These are phyloP conservation scores for Ophiostoma quercus DNA, from an alignment of 2,329 filamentous ascomycete species.

Conservation along the genomic window DNA sequence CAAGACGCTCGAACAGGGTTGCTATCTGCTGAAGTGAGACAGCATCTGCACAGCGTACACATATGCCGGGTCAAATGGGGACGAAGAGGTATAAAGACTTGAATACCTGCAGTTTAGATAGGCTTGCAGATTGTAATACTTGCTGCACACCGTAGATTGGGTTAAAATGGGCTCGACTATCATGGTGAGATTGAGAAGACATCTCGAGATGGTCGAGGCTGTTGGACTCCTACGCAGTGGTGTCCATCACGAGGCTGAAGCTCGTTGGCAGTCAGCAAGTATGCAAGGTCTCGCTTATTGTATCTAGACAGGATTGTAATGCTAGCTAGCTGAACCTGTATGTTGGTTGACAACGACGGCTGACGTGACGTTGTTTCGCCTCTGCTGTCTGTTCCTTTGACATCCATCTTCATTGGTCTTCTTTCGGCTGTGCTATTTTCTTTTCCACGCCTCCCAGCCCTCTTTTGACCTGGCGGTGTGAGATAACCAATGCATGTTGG, in stretches of 20 bases:
- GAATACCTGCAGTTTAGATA: neutral
- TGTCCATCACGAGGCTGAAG: neutral
- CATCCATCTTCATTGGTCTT: too few species aligned
- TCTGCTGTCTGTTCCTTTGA: neutral
- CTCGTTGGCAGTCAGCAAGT: neutral
- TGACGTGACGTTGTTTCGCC: neutral
- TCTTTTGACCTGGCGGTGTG: too few species aligned
- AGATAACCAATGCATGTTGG: neutral
- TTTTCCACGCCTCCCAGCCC: too few species aligned
- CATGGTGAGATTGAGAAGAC: neutral
- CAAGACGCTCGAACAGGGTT: neutral
- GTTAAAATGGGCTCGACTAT: too few species aligned
- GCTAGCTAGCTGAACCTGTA: too few species aligned
- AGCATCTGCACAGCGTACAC: neutral
- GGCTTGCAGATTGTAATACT: neutral
- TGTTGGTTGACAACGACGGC: neutral
- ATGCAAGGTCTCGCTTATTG: neutral
- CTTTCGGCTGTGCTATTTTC: too few species aligned
- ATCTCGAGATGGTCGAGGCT: too few species aligned
- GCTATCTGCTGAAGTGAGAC: slow-evolving; percentile 10
- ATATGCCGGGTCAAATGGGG: neutral
- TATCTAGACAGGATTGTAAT: too few species aligned
- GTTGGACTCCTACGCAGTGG: neutral
- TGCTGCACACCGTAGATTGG: neutral
- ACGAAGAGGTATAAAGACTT: neutral